Evolutionary conservation across 768 basidiomycete genomes (phyloP).

Genomic region (Dentipellis sp.): DNA sequence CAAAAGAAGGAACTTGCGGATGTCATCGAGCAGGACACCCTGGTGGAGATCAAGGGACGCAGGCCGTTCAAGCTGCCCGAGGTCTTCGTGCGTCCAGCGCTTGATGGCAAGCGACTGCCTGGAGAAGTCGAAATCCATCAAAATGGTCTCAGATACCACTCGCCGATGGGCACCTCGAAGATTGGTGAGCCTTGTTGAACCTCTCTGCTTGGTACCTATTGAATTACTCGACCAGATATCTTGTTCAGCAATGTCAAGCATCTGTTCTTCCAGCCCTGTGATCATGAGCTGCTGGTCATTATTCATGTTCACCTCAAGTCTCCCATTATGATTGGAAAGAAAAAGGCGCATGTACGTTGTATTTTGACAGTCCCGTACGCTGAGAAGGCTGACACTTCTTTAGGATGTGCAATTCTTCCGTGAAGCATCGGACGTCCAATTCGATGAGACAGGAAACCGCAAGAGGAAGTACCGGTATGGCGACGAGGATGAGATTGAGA

Average conservation of each 20-base stretch:
- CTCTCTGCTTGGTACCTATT: neutral
- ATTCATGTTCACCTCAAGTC: slow-evolving; percentile 89
- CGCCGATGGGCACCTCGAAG: slow-evolving; percentile 79
- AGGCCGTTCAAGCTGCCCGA: slow-evolving; percentile 82
- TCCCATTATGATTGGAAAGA: slow-evolving; percentile 98
- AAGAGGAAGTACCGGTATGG: slow-evolving; percentile 96
- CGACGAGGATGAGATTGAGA: slow-evolving; percentile 98
- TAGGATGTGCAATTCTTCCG: slow-evolving; percentile 98
- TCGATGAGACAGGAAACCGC: slow-evolving; percentile 98
- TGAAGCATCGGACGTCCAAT: slow-evolving; percentile 94
- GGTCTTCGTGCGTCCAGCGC: slow-evolving; percentile 86
- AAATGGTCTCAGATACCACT: slow-evolving; percentile 91
- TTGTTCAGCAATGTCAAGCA: slow-evolving; percentile 97
- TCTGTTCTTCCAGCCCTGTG: slow-evolving; percentile 98
- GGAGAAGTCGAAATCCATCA: slow-evolving; percentile 99
- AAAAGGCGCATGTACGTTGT: slow-evolving; percentile 79
- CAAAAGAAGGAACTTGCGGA: slow-evolving; percentile 99
- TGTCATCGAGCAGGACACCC: slow-evolving; percentile 88
- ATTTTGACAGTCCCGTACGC: neutral
- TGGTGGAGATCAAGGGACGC: slow-evolving; percentile 83
- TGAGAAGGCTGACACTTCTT: neutral
- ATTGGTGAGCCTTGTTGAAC: slow-evolving; percentile 53
- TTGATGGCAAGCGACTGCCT: slow-evolving; percentile 90
- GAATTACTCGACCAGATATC: slow-evolving; percentile 47
- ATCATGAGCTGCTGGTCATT: slow-evolving; percentile 89